These are phyloP conservation scores for Phytopythium kandeliae DNA, from an alignment of 352 stramenopile genomes.

Conservation along the genomic window DNA sequence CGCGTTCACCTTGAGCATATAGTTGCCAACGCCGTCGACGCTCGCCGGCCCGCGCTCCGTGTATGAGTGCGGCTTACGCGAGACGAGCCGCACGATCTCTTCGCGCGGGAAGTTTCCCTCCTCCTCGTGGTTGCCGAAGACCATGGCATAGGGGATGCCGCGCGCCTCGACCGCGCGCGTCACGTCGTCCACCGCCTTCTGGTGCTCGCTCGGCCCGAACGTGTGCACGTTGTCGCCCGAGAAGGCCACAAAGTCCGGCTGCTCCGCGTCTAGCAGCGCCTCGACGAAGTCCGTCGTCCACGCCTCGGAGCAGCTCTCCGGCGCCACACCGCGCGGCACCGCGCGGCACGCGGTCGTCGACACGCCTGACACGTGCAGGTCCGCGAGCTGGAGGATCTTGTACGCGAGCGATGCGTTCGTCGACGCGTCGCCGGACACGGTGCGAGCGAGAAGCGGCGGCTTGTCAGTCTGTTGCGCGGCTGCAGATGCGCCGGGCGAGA, in stretches of 20 bases:
- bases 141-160: conserved; percentile 45
- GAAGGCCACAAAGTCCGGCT: conserved; percentile 64
- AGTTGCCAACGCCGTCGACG: conserved; percentile 47
- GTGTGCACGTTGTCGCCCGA: conserved; percentile 55
- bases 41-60: conserved; percentile 22
- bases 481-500: no score
- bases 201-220: conserved; percentile 13
- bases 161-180: conserved; percentile 27
- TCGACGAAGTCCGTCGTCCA: conserved; percentile 46
- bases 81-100: conserved; percentile 26
- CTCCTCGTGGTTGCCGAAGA: conserved; percentile 67
- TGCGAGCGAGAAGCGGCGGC: no score
- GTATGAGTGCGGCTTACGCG: conserved; percentile 40
- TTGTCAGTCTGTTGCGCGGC: no score
- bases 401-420: conserved; percentile 36
- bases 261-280: conserved; percentile 47
- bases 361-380: conserved; percentile 53
- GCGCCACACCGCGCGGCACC: conserved; percentile 13
- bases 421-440: no score
- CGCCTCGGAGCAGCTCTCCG: conserved; percentile 31
- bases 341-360: conserved; percentile 20
- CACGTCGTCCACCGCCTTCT: conserved; percentile 28
- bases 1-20: conserved; percentile 37
- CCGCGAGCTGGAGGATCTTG: conserved; percentile 63
- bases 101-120: conserved; percentile 26